Percentiles rank a stretch among this genome's conserved stretches.
These are phyloP conservation scores for Acer yangbiense DNA, from an alignment of 345 rosid genomes.

Conservation along the genomic window DNA sequence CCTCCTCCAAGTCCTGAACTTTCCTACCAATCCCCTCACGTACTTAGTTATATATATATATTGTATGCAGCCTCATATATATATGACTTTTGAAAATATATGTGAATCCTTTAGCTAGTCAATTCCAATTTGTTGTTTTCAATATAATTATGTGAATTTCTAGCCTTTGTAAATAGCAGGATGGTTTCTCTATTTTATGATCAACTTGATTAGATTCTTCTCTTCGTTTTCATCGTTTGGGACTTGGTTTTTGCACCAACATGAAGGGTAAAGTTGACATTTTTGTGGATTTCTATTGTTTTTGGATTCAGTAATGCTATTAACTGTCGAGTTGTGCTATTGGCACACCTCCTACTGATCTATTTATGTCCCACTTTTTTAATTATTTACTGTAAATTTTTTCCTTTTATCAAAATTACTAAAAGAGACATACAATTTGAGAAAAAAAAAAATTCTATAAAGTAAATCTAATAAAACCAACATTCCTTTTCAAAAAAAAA, in stretches of 20 bases:
- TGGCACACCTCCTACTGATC: too few species aligned
- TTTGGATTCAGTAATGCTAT: slow-evolving; percentile 13
- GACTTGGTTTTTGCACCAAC: slow-evolving; percentile 42
- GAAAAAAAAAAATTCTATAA: too few species aligned
- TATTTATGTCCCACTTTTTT: too few species aligned
- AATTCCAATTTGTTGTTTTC: not conserved
- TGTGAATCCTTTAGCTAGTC: not conserved
- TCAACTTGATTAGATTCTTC: slow-evolving; percentile 14
- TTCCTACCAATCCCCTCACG: not conserved
- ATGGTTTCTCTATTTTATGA: not conserved
- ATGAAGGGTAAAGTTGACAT: slow-evolving; percentile 24
- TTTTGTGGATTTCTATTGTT: slow-evolving; percentile 24
- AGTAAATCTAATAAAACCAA: too few species aligned
- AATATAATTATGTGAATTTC: too few species aligned
- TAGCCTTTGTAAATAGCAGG: slow-evolving; percentile 2
- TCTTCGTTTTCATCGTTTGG: slow-evolving; percentile 15
- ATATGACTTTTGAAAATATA: not conserved
- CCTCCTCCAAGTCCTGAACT: slow-evolving; percentile 33
- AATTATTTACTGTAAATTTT: too few species aligned
- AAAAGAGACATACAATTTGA: too few species aligned
- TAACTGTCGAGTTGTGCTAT: too few species aligned
- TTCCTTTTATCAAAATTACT: too few species aligned
- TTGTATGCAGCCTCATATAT: not conserved
- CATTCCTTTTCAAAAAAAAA: too few species aligned
- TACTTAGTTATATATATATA: not conserved